Base-by-base conservation (phyloP, 345 rosid species). In the Bruguiera parviflora region DNA sequence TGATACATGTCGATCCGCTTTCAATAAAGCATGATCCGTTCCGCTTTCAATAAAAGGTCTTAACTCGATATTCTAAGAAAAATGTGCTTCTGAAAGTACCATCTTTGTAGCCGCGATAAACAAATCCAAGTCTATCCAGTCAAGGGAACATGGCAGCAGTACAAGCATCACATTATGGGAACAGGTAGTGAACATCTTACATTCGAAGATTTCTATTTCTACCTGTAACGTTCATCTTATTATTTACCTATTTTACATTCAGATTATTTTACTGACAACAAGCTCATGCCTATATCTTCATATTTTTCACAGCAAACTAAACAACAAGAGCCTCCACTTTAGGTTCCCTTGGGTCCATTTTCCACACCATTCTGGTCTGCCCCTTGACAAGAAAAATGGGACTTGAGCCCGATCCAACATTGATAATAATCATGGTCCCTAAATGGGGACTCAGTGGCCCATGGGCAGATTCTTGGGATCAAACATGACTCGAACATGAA, bases 401-500 rank as follows among this genome's bases (percentile, higher is more conserved):
- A 90, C 76, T 80, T 81, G 66, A 95, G 87, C 52, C 97, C 97
- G 28, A 86, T 88, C 99, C 99, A 95, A 74, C 99, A 95, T 69
- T 83, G 92, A 81, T 95, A 95, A 68, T 91, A 95, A 70, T 89
- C 87, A 35, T 27, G 86, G 71, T 95, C 97, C 25, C 81, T 75
- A 53, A 51, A 80, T 53, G 92, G 85, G 53, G 99, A 91, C 67
- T 95, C 85, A 4, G 91, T 84, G 33, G 89, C 97, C 96, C 97
- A 91, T 5, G 72, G 83, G 68, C 97, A 89, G 81, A 90, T 82
- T 78, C 92, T 86, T 29, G 99, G 99, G 49, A 91, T 85, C 68
- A 95, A 83, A 71, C 86, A 88, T 15, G 98, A 89, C 74, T 94
- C 97, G 5, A 94, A 89, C 99, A 95, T 95, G 82, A 95, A 95